Conservation (phyloP, 345 rosid species). For the Dovyalis caffra region DNA sequence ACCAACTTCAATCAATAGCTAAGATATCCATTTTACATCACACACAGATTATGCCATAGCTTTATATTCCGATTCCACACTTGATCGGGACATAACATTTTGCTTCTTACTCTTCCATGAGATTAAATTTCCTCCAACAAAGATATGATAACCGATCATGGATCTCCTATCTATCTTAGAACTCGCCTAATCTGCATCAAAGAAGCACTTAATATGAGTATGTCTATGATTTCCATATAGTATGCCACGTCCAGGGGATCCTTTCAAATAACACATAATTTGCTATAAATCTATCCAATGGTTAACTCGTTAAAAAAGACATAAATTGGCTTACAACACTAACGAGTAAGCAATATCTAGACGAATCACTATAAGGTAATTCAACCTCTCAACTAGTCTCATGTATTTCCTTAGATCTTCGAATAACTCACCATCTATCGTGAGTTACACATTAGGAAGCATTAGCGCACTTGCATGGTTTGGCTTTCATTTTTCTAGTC, state of each 20-base stretch:
- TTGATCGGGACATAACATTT: background rate
- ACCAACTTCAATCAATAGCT: background rate
- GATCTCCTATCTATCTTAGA: background rate
- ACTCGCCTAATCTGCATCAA: background rate
- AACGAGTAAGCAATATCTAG: too few species aligned
- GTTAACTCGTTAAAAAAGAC: too few species aligned
- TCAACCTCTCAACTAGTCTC: too few species aligned
- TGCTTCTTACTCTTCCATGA: background rate
- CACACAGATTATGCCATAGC: background rate
- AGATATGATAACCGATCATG: background rate
- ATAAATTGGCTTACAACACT: too few species aligned
- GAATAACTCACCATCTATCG: too few species aligned
- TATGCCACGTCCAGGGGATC: background rate
- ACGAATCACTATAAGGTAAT: too few species aligned
- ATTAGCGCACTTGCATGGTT: too few species aligned
- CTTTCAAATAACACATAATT: background rate
- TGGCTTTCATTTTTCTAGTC: background rate
- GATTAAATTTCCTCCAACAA: background rate
- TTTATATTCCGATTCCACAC: background rate
- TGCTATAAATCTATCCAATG: background rate
- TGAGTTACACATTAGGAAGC: too few species aligned
- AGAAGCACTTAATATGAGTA: background rate
- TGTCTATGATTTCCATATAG: background rate
- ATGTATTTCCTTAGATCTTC: too few species aligned
- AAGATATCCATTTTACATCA: background rate